Conservation (phyloP, 202 grass and related monocot species). For the Cymbopogon flexuosus region DNA sequence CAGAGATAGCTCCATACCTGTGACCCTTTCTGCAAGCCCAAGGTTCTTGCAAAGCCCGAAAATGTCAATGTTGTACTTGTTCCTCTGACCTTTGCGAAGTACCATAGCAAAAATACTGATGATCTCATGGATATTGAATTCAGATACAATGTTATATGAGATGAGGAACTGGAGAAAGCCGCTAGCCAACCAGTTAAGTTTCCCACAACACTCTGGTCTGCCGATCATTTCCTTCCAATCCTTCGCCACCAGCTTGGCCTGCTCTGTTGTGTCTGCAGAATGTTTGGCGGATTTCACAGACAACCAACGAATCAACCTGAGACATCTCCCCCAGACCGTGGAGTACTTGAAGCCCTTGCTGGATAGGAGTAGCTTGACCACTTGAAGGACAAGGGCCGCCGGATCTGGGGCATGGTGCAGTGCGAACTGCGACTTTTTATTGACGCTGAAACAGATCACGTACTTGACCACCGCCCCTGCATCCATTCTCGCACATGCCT, state of each 20-base stretch:
- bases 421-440: not conserved
- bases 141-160: conserved; percentile 40
- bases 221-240: conserved; percentile 41
- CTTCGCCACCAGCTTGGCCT: conserved; percentile 36
- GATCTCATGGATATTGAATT: conserved; percentile 27
- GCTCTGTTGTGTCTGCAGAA: not conserved
- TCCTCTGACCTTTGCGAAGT: conserved; percentile 3
- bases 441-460: not conserved
- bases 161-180: conserved; percentile 34
- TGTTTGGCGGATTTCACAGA: not conserved
- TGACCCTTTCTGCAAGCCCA: conserved; percentile 27
- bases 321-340: conserved; percentile 17
- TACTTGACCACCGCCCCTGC: not conserved
- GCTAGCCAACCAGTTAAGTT: conserved; percentile 1
- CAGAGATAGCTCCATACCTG: conserved; percentile 20
- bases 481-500: conserved; percentile 37
- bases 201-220: not conserved
- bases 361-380: conserved; percentile 25
- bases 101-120: conserved; percentile 34
- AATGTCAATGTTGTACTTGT: not conserved
- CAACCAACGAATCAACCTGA: not conserved
- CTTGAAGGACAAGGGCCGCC: not conserved
- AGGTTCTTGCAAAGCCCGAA: conserved; percentile 22
- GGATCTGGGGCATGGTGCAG: conserved; percentile 34
- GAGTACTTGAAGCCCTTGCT: not conserved